Conservation (phyloP, 768 basidiomycete genomes). For the Crepidotus variabilis region DNA sequence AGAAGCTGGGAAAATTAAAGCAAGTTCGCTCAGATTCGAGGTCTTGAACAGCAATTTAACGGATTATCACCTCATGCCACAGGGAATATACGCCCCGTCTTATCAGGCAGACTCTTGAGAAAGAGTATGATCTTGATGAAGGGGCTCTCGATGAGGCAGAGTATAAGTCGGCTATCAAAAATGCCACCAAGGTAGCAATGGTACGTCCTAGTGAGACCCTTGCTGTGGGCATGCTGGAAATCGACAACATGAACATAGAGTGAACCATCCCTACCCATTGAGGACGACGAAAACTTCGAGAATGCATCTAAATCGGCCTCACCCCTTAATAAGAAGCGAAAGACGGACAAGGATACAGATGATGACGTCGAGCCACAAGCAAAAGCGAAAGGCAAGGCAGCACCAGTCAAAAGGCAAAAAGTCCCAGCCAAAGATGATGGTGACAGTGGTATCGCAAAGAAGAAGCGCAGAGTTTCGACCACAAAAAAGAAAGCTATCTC, state of each 20-base stretch:
- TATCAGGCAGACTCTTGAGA: constrained; percentile 49
- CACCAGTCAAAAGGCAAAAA: constrained; percentile 6
- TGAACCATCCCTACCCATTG: constrained; percentile 7
- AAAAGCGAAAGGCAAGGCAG: constrained; percentile 12
- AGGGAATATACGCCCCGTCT: constrained; percentile 46
- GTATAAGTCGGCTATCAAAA: constrained; percentile 46
- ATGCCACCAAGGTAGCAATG: constrained; percentile 33
- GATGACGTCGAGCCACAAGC: constrained; percentile 3
- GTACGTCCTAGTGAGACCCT: constrained; percentile 18
- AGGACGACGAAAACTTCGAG: not conserved
- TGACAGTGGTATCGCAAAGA: constrained; percentile 10
- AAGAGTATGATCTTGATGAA: constrained; percentile 36
- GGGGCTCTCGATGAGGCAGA: constrained; percentile 39
- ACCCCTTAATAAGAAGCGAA: constrained; percentile 14
- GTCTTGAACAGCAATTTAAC: not conserved
- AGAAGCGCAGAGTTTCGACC: constrained; percentile 9
- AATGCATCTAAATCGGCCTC: constrained; percentile 1
- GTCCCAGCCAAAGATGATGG: constrained; percentile 7
- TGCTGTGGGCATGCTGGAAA: not conserved
- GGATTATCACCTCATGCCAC: not conserved
- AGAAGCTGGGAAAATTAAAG: constrained; percentile 23
- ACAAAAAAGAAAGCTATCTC: constrained; percentile 3
- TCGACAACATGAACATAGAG: constrained; percentile 5
- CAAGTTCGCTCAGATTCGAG: constrained; percentile 15
- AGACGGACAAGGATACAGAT: constrained; percentile 1